Percentiles rank a stretch among this genome's conserved stretches.
Conservation (phyloP, 345 rosid species). For the Carallia pectinifolia region DNA sequence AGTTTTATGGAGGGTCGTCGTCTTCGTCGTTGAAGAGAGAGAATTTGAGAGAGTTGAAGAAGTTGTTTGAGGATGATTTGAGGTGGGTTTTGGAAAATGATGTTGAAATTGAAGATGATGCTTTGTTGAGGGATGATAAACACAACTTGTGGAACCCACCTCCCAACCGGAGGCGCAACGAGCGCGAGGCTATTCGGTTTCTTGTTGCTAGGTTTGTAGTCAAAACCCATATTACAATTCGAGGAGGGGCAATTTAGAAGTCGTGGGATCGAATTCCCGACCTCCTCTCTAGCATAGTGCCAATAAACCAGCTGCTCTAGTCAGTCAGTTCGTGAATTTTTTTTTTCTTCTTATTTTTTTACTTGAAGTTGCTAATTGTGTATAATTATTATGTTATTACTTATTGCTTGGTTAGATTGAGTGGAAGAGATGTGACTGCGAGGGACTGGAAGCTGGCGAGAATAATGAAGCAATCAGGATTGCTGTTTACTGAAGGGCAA, state of each 20-base stretch:
- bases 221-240: too few species aligned
- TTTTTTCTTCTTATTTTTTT: background rate
- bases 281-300: too few species aligned
- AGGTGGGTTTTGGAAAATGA: conserved; percentile 87
- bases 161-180: conserved; percentile 54
- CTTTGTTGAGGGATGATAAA: conserved; percentile 21
- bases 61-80: conserved; percentile 66
- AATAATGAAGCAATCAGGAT: conserved; percentile 86
- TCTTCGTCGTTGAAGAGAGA: conserved; percentile 33
- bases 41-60: conserved; percentile 64
- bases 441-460: conserved; percentile 87
- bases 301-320: too few species aligned
- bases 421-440: conserved; percentile 58
- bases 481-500: conserved; percentile 78
- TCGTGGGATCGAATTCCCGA: too few species aligned
- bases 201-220: conserved; percentile 60
- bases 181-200: conserved; percentile 63
- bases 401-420: conserved; percentile 47
- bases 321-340: background rate
- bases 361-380: background rate
- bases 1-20: conserved; percentile 34
- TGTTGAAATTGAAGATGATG: conserved; percentile 47
- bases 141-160: conserved; percentile 35
- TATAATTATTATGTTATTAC: conserved; percentile 3
- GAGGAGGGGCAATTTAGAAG: too few species aligned